Evolutionary conservation across 2,329 filamentous ascomycete genomes (phyloP), one percentile per base, ranked within the genome.

Genomic region (Neonectria sp.): DNA sequence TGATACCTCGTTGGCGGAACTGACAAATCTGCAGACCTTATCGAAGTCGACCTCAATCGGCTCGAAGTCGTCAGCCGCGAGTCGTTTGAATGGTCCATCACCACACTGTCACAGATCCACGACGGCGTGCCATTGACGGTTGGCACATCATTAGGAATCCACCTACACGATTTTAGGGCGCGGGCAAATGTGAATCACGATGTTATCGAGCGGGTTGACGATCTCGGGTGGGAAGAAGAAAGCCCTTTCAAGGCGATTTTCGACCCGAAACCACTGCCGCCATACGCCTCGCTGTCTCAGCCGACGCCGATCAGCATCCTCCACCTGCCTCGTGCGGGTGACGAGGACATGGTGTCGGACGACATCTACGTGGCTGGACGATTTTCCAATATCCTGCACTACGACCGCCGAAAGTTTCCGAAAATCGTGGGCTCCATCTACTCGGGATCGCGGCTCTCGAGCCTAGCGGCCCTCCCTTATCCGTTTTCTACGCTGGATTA

Each of bases 281-380:
- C 83, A 0, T 94, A 94, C 77, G 92, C 93, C 12, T 88, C 91
- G 5, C 86, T 97, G 27, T 91, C 93, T 40, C 92, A 96, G 71
- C 92, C 94, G 2, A 93, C 93, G 0, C 94, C 95, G 1, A 86
- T 97, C 27, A 94, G 92, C 52, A 95, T 98, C 68, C 83, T 97
- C 3, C 94, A 97, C 77, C 84, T 95, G 31, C 91, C 91, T 15
- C 85, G 83, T 9, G 82, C 88, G 1, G 87, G 86, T 0, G 80
- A 83, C 9, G 79, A 79, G 11, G 82, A 83, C 55, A 85, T 89
- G 68, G 85, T 90, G 21, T 92, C 93, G 56, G 88, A 92, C 66
- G 92, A 96, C 33, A 96, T 98, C 46, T 95, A 95, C 82, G 90
- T 98, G 40, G 94, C 92, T 5, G 95, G 95, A 0, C 90, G 95